These are phyloP conservation scores for Pyrenula massariospora DNA, from an alignment of 495 filamentous ascomycete genomes.

Conservation along the genomic window DNA sequence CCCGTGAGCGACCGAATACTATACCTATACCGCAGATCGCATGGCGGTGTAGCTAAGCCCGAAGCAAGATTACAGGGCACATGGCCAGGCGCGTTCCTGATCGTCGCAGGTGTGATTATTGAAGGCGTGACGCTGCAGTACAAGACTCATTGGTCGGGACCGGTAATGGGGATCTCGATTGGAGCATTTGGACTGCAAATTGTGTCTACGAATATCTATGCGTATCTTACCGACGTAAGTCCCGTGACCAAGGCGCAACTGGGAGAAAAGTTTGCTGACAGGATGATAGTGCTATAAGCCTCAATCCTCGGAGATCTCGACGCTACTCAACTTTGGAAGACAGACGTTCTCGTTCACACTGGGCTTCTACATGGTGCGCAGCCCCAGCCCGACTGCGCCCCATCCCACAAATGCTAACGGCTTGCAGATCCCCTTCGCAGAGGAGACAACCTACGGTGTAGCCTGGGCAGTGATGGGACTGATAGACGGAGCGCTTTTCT, in stretches of 20 bases:
- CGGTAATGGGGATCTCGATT: not conserved
- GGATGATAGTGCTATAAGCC: slow-evolving; percentile 25
- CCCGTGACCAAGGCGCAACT: too few relatives aligned
- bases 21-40: slow-evolving; percentile 8
- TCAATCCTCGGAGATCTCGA: slow-evolving; percentile 23
- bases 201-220: not conserved
- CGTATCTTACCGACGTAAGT: not conserved
- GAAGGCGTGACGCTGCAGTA: slow-evolving; percentile 1
- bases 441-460: not conserved
- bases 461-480: not conserved
- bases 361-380: slow-evolving; percentile 5
- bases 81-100: not conserved
- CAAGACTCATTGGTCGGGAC: slow-evolving; percentile 1
- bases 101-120: not conserved
- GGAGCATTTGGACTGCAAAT: slow-evolving; percentile 1
- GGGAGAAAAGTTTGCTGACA: too few relatives aligned
- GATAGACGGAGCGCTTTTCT: not conserved
- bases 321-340: slow-evolving; percentile 23
- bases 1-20: slow-evolving; percentile 18
- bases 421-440: not conserved
- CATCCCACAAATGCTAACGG: not conserved
- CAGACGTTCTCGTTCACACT: slow-evolving; percentile 18
- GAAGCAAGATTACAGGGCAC: slow-evolving; percentile 14
- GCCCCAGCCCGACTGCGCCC: not conserved
- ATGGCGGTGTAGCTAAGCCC: slow-evolving; percentile 14